These are phyloP conservation scores for Limonomyces culmigenus DNA, from an alignment of 1,284 basidiomycete species.

Conservation along the genomic window DNA sequence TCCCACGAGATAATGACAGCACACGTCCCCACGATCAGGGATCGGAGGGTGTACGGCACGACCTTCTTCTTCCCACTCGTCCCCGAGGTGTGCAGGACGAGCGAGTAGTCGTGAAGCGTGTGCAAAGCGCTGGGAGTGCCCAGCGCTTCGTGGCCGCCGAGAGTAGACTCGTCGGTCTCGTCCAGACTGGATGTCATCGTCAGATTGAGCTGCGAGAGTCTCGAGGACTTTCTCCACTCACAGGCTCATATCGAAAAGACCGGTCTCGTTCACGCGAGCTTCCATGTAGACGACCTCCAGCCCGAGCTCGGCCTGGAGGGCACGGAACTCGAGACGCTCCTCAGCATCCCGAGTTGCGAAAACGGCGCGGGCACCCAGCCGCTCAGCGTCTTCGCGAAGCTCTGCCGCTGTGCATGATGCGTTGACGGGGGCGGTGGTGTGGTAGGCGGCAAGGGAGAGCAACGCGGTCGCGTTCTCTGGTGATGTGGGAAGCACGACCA, in stretches of 20 bases:
- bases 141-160: constrained; percentile 4
- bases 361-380: constrained; percentile 20
- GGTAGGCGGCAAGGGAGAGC: constrained; percentile 21
- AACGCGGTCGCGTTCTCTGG: constrained; percentile 25
- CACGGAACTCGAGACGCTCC: constrained; percentile 18
- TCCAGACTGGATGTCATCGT: constrained; percentile 15
- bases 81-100: constrained; percentile 45
- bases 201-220: too few relatives aligned
- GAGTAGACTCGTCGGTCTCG: constrained; percentile 5
- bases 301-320: constrained; percentile 15
- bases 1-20: constrained; percentile 42
- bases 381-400: constrained; percentile 20
- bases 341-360: constrained; percentile 20
- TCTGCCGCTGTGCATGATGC: constrained; percentile 24
- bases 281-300: constrained; percentile 21
- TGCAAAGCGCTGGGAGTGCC: constrained; percentile 15
- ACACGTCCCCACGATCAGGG: constrained; percentile 40
- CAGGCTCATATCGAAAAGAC: constrained; percentile 25
- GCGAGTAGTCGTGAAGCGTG: constrained; percentile 26
- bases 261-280: constrained; percentile 14
- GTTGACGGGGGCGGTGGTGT: constrained; percentile 27
- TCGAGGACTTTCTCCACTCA: too few relatives aligned
- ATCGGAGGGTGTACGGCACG: constrained; percentile 22
- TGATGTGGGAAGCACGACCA: constrained; percentile 25
- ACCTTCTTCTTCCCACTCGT: constrained; percentile 49